phyloP scores from a whole-genome alignment of 371 early-diverging fungal genomes.

The Mucor lusitanicus region DNA sequence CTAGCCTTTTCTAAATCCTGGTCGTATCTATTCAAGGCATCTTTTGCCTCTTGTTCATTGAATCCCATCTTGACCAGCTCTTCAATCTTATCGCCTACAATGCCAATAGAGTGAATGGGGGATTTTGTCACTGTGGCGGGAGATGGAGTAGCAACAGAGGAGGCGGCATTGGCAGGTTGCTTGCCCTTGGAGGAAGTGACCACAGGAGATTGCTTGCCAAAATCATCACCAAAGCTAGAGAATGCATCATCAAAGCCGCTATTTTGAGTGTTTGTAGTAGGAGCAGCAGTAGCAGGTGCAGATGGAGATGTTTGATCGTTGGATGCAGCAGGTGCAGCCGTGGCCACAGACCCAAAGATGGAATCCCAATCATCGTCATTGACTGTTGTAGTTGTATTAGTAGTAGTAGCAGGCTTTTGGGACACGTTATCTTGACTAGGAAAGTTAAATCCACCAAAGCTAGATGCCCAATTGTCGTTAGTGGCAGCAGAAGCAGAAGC shows the following conservation, averaged over 20 bases:
- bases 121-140: background rate
- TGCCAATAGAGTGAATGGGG: conserved; percentile 19
- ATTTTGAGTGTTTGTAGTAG: background rate
- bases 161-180: background rate
- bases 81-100: conserved; percentile 36
- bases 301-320: background rate
- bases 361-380: conserved; percentile 47
- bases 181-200: background rate
- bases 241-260: conserved; percentile 41
- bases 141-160: background rate
- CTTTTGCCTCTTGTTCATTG: conserved; percentile 57
- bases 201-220: conserved; percentile 13
- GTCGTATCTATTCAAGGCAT: conserved; percentile 68
- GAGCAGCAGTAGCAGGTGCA: background rate
- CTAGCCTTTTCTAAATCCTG: conserved; percentile 72
- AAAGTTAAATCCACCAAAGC: conserved; percentile 39
- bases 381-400: background rate
- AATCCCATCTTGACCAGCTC: conserved; percentile 68
- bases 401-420: background rate
- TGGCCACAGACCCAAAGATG: conserved; percentile 37
- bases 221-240: conserved; percentile 26
- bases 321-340: background rate
- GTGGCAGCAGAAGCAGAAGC: conserved; percentile 11
- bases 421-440: conserved; percentile 5
- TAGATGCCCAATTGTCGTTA: conserved; percentile 41